Conservation (phyloP, 73 alveolate species). For the Paramecium bursaria region DNA sequence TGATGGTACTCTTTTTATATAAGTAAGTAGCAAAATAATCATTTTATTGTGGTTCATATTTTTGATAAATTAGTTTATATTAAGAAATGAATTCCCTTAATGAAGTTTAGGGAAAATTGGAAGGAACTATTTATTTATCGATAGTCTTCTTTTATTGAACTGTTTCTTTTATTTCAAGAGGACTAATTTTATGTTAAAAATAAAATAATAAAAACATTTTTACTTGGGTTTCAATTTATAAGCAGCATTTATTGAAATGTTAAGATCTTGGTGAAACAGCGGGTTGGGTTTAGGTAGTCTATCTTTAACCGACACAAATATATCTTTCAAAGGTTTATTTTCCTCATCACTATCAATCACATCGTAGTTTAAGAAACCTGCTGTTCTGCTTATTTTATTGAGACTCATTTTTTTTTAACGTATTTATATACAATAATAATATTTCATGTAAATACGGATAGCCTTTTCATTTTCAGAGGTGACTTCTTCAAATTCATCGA, state of each 20-base stretch:
- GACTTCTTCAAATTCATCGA: slow-evolving; percentile 8
- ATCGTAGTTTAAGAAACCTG: too few relatives aligned
- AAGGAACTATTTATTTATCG: neutral
- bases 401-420: neutral
- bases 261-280: neutral
- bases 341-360: neutral
- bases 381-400: neutral
- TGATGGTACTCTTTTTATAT: neutral
- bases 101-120: neutral
- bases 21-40: slow-evolving; percentile 6
- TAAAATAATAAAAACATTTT: neutral
- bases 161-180: neutral
- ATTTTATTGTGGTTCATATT: slow-evolving; percentile 38
- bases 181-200: neutral
- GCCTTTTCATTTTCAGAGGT: slow-evolving; percentile 47
- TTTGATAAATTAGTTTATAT: slow-evolving; percentile 10
- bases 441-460: neutral
- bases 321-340: neutral
- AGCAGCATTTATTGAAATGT: neutral
- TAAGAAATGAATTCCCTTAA: neutral
- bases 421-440: too few relatives aligned
- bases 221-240: neutral
- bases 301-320: neutral
- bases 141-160: neutral
- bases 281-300: slow-evolving; percentile 30